Evolutionary conservation across 495 filamentous ascomycete genomes (phyloP), one percentile per base, ranked within the genome.

Genomic region (Pyronema domesticum): DNA sequence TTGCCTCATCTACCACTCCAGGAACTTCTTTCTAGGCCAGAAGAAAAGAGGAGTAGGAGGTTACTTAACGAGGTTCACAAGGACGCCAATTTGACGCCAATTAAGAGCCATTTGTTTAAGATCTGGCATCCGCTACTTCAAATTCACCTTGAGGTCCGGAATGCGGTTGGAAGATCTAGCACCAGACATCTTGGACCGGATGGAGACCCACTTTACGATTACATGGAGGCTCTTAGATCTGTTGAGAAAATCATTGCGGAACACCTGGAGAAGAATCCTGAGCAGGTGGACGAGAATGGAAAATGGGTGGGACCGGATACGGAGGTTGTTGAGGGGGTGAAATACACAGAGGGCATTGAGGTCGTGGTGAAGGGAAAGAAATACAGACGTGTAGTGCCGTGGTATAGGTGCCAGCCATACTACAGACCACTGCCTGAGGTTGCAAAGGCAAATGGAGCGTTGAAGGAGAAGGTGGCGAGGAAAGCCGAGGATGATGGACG

Each of bases 41-140:
- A 35, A 13, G 15, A 17, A 52, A 56, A 35, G 69, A 71, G 15
- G 69, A 73, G 58, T 61, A 68, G 45, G 60, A 69, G 35, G 61
- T 61, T 10, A 56, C 62, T 18, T 55, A 65, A 68, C 35, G 72
- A 77, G 58, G 70, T 68, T 48, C 55, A 65, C 23, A 69, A 69
- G 11, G 80, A 81, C 30, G 78, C 88, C 6, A 95, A 86, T 60
- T 71, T 93, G 19, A 71, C 76, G n/a, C 79, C 79, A 34, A 83
- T 99, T 72, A 89, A 95, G 65, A 76, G 83, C 3, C 91, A 99
- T 68, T 75, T 95, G 37, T 99, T 99, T 72, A 83, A 94, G 64
- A 74, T 99, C 19, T 79, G 95, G 7, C 79, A 89, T 4, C 75
- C 87, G 3, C 77, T 96, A 46, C 77, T 96, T 39, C 69, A 79